Evolutionary conservation across 257 asterid species (phyloP), one percentile per base, ranked within the genome.

Genomic region (Rubia yunnanensis): DNA sequence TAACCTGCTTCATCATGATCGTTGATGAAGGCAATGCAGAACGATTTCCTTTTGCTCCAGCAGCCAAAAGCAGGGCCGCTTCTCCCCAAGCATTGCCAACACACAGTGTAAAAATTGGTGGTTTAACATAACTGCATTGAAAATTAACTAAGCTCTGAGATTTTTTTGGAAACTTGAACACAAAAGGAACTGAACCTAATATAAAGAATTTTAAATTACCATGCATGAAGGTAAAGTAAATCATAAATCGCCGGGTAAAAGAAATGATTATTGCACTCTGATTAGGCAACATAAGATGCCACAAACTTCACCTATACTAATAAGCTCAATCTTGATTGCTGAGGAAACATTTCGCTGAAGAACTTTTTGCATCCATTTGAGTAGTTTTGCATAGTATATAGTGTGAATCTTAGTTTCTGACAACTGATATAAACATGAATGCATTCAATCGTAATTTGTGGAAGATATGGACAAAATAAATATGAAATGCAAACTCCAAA

Each of bases 71-170:
- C 77, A 92, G 80, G 49, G 99, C 89, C 70, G 99, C 99, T 82
- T 89, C 99, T 73, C 97, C 97, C 99, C 99, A 92, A 17, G 97
- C 97, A 83, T 92, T 89, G 70, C 99, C 99, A 68, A 92, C 96
- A 69, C 99, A 92, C 0, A 90, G 85, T 17, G 99, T 87, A 73
- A 81, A 89, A 64, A 89, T 89, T 52, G 99, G 96, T 52, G 99
- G 89, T 71, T 87, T 83, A 79, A 92, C 94, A 64, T 79, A 87
- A 71, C 99, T 92, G 73, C 61, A 79, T 32, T 39, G 63, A 65
- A 60, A 32, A 31, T 27, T 20, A 48, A 60, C 22, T 41, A 30
- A 35, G 10, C 50, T 1, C 2, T n/a, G 11, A 50, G 57, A 50
- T 50, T 50, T 26, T n/a, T 18, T 2, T 78, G 18, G 22, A 38